Evolutionary conservation across 106 monocot species (phyloP).

Genomic region (Xerophyta viscosa): DNA sequence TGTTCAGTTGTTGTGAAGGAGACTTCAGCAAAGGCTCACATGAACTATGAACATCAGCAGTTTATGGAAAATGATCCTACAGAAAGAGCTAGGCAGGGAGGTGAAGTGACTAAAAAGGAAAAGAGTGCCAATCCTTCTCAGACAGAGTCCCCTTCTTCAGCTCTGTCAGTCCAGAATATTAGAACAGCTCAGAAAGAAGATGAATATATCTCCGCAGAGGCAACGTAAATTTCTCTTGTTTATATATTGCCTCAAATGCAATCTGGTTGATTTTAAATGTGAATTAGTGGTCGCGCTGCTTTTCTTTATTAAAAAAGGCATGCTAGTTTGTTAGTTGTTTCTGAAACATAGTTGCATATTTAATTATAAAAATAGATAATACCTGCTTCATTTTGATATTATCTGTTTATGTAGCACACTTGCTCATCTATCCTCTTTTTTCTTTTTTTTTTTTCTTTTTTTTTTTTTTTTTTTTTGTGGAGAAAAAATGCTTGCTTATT

Average conservation of each 20-base stretch:
- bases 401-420: too few species aligned
- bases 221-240: slow-evolving; percentile 12
- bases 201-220: background rate
- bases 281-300: too few species aligned
- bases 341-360: too few species aligned
- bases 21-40: background rate
- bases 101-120: background rate
- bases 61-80: slow-evolving; percentile 8
- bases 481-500: background rate
- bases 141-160: background rate
- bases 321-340: too few species aligned
- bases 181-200: background rate
- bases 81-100: background rate
- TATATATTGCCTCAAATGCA: too few species aligned
- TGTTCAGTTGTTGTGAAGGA: background rate
- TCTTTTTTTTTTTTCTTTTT: too few species aligned
- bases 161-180: background rate
- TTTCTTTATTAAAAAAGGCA: too few species aligned
- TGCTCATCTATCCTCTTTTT: too few species aligned
- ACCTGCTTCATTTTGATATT: too few species aligned
- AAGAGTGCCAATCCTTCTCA: background rate
- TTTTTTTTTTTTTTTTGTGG: too few species aligned
- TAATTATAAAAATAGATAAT: too few species aligned
- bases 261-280: too few species aligned
- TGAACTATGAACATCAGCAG: slow-evolving; percentile 5